Conservation (phyloP, 352 stramenopile genomes). For the Pythium plurisporium region DNA sequence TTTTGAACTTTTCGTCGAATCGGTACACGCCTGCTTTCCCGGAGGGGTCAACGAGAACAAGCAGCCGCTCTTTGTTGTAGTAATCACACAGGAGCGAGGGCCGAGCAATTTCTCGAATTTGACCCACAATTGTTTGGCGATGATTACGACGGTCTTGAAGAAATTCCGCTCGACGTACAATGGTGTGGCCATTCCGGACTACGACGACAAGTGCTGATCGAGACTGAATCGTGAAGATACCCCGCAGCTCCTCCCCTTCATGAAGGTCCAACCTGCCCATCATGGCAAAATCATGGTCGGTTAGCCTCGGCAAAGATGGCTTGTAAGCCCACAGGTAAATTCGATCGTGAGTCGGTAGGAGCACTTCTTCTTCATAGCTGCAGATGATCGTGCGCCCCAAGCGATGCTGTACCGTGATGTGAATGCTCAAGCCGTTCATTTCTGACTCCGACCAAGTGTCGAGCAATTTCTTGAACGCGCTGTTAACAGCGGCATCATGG, state of each 20-base stretch:
- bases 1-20: slow-evolving; percentile 5
- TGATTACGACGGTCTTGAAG: not conserved
- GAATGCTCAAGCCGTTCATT: not conserved
- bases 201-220: not conserved
- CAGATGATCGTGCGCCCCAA: not conserved
- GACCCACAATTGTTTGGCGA: not conserved
- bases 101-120: not conserved
- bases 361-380: not conserved
- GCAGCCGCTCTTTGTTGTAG: slow-evolving; percentile 6
- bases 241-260: not conserved
- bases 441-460: not conserved
- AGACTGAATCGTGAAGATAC: not conserved
- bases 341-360: not conserved
- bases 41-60: not conserved
- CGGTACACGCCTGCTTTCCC: slow-evolving; percentile 1
- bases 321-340: not conserved
- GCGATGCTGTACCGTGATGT: not conserved
- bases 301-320: not conserved
- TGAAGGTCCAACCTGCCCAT: not conserved
- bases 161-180: not conserved
- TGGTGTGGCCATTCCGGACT: not conserved
- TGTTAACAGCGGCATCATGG: not conserved
- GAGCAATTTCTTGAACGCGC: not conserved
- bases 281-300: not conserved
- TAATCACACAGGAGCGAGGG: not conserved